These are phyloP conservation scores for Madurella mycetomatis DNA, from an alignment of 2,329 filamentous ascomycete species.

Conservation along the genomic window DNA sequence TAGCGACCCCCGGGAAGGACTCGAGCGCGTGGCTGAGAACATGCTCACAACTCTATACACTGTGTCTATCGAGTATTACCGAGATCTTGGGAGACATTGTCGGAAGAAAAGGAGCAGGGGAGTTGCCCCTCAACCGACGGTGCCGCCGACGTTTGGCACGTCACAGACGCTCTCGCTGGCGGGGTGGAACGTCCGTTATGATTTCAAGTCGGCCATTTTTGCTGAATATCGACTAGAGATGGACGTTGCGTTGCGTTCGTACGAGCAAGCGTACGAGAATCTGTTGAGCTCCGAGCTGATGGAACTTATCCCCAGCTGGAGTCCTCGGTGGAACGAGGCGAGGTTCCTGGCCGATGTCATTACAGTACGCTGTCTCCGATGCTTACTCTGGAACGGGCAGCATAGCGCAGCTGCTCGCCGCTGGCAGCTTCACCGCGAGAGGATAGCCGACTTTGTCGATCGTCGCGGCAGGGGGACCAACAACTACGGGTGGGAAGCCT, in stretches of 20 bases:
- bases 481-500: constrained; percentile 91
- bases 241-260: constrained; percentile 79
- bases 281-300: constrained; percentile 79
- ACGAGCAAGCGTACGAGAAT: constrained; percentile 80
- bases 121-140: constrained; percentile 71
- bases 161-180: constrained; percentile 80
- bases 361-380: constrained; percentile 75
- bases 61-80: constrained; percentile 80
- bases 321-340: constrained; percentile 86
- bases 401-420: constrained; percentile 74
- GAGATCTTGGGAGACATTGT: constrained; percentile 87
- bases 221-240: constrained; percentile 92
- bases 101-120: constrained; percentile 82
- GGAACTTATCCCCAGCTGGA: constrained; percentile 87
- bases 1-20: constrained; percentile 64
- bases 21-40: constrained; percentile 68
- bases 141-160: constrained; percentile 76
- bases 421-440: constrained; percentile 73
- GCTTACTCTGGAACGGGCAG: constrained; percentile 73
- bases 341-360: constrained; percentile 79
- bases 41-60: constrained; percentile 70
- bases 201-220: constrained; percentile 87
- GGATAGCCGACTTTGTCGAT: constrained; percentile 73
- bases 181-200: constrained; percentile 91
- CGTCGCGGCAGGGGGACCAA: constrained; percentile 77